Percentiles rank a stretch among this genome's conserved stretches.
Conservation (phyloP, 2,329 filamentous ascomycete species). For the Tetracladium maxilliforme region DNA sequence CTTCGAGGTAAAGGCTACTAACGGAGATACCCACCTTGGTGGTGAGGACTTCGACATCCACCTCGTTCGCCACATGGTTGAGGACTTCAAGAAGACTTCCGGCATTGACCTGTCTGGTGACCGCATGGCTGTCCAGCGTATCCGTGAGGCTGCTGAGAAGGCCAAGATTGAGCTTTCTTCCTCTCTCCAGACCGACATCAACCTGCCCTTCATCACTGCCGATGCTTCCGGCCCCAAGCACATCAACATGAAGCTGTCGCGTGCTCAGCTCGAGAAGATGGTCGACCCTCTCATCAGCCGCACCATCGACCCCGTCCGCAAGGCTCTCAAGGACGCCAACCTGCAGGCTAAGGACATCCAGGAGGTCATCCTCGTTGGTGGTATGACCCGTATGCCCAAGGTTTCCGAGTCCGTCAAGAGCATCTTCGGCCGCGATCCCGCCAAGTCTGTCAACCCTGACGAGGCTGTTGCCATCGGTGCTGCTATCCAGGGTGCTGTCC, state of each 20-base stretch:
- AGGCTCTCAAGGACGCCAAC: conserved; percentile 91
- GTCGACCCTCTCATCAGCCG: conserved; percentile 77
- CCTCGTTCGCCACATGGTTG: conserved; percentile 83
- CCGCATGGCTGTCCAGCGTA: conserved; percentile 98
- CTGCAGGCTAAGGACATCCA: conserved; percentile 88
- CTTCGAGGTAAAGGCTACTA: conserved; percentile 98
- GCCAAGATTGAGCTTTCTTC: conserved; percentile 98
- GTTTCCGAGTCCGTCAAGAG: conserved; percentile 89
- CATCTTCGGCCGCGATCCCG: conserved; percentile 91
- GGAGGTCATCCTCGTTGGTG: conserved; percentile 94
- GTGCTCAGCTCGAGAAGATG: conserved; percentile 83
- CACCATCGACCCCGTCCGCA: conserved; percentile 86
- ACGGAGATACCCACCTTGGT: conserved; percentile 96
- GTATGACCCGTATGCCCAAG: conserved; percentile 99
- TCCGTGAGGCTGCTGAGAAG: conserved; percentile 97
- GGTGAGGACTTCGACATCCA: conserved; percentile 96
- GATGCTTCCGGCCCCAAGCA: conserved; percentile 93
- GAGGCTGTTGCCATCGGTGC: conserved; percentile 97
- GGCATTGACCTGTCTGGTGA: conserved; percentile 80
- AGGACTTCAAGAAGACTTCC: conserved; percentile 93
- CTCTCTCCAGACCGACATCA: conserved; percentile 90
- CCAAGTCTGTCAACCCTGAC: conserved; percentile 97
- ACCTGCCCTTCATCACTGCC: conserved; percentile 96
- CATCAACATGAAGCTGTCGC: conserved; percentile 91
- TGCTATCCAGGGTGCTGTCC: conserved; percentile 91